Evolutionary conservation across 495 filamentous ascomycete genomes (phyloP).

Genomic region (Penicillium simplicissimum): DNA sequence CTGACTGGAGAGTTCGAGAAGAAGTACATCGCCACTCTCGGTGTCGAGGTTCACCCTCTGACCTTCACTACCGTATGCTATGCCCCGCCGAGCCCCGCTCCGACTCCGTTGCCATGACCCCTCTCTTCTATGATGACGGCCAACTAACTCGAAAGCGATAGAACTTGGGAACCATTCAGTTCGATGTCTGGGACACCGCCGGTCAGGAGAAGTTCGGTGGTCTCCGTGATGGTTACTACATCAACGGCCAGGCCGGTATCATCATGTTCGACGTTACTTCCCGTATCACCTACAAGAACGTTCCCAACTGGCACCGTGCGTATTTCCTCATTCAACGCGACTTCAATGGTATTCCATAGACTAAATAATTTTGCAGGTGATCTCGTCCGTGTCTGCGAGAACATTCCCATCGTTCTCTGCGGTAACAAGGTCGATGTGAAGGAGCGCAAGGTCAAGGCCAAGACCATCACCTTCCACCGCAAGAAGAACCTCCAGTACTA

Average conservation of each 20-base stretch:
- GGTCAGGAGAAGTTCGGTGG: constrained; percentile 99
- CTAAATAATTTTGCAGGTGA: constrained; percentile 65
- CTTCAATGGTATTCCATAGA: background rate
- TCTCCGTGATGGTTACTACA: constrained; percentile 99
- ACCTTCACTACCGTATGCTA: constrained; percentile 91
- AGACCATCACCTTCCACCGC: constrained; percentile 99
- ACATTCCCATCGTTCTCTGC: constrained; percentile 96
- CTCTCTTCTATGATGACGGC: constrained; percentile 6
- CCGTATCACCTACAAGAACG: constrained; percentile 99
- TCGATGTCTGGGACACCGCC: constrained; percentile 99
- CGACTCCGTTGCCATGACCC: constrained; percentile 13
- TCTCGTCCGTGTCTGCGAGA: constrained; percentile 99
- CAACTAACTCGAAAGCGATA: constrained; percentile 50
- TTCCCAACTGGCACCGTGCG: constrained; percentile 99
- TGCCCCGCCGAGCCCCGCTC: constrained; percentile 50
- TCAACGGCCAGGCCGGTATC: constrained; percentile 99
- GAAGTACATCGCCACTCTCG: constrained; percentile 99
- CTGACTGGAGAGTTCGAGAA: constrained; percentile 99
- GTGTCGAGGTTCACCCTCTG: constrained; percentile 98
- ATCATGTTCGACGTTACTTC: constrained; percentile 99
- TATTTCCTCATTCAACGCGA: constrained; percentile 20
- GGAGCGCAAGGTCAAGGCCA: constrained; percentile 99
- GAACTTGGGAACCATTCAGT: constrained; percentile 96
- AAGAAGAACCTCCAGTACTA: constrained; percentile 99
- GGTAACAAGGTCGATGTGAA: constrained; percentile 99